Percentiles rank a stretch among this genome's conserved stretches.
Evolutionary conservation across 208 protist species (phyloP).

Genomic region (Strigomonas culicis): DNA sequence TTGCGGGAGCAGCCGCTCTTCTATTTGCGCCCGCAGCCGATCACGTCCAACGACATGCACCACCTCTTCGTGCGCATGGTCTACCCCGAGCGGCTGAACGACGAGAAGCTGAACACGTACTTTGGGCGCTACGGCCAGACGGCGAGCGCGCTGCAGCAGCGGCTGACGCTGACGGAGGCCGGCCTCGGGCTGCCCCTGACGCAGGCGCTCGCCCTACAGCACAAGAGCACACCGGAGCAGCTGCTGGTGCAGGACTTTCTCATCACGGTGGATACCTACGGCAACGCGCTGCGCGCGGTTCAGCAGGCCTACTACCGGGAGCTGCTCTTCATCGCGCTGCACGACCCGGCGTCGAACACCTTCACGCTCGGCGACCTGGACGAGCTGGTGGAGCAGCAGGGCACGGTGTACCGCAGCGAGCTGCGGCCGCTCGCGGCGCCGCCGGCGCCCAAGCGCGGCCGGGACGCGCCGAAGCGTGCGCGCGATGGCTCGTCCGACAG

Average conservation of each 20-base stretch:
- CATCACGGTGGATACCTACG: conserved; percentile 64
- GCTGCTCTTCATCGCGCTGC: conserved; percentile 75
- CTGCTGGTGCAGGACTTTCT: conserved; percentile 83
- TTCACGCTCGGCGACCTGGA: conserved; percentile 61
- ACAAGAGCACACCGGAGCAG: conserved; percentile 13
- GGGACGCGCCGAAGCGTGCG: not conserved
- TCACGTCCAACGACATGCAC: conserved; percentile 12
- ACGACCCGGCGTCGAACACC: conserved; percentile 30
- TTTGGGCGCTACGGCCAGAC: conserved; percentile 90
- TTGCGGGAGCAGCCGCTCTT: conserved; percentile 20
- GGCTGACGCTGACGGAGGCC: conserved; percentile 24
- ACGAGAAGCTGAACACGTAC: conserved; percentile 85
- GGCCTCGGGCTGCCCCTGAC: conserved; percentile 3
- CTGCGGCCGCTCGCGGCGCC: not conserved
- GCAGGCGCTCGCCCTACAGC: conserved; percentile 9
- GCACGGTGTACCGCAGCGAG: conserved; percentile 20
- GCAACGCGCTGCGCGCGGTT: conserved; percentile 68
- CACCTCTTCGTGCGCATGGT: conserved; percentile 81
- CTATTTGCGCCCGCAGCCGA: conserved; percentile 31
- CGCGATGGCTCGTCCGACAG: conserved; percentile 12
- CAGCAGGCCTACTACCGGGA: conserved; percentile 76
- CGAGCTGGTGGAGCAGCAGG: conserved; percentile 25
- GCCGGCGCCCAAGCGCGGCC: not conserved
- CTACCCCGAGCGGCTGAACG: conserved; percentile 52
- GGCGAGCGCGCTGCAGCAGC: conserved; percentile 40